Evolutionary conservation across 108 stramenopile species (phyloP).

Genomic region (Ochromonas danica): DNA sequence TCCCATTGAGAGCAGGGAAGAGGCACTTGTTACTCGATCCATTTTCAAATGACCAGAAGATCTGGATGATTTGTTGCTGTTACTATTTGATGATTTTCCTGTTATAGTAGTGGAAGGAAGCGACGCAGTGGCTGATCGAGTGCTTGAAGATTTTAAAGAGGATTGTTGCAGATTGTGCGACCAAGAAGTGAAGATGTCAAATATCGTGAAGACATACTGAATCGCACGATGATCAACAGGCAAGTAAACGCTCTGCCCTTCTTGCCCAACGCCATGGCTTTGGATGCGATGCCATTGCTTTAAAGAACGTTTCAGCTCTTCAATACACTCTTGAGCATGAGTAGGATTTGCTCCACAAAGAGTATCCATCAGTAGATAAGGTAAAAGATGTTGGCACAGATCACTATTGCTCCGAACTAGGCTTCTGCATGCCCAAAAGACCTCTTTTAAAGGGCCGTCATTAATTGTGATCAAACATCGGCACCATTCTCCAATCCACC

Average conservation of each 20-base stretch:
- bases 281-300: neutral
- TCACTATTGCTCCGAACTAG: neutral
- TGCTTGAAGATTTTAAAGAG: no score
- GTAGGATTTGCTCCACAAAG: no score
- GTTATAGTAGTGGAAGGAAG: neutral
- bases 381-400: neutral
- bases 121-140: neutral
- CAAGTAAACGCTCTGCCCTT: neutral
- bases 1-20: neutral
- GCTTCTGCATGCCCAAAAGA: neutral
- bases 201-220: neutral
- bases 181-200: conserved; percentile 25
- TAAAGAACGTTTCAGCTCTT: no score
- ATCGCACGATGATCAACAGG: neutral
- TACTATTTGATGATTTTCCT: neutral
- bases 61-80: neutral
- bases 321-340: no score
- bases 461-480: neutral
- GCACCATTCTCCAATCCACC: no score
- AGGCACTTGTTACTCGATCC: neutral
- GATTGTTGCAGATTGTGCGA: neutral
- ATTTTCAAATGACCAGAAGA: neutral
- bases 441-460: neutral
- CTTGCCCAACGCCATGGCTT: neutral
- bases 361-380: no score